Conservation (phyloP, 768 basidiomycete species). For the Termitomyces sp. region DNA sequence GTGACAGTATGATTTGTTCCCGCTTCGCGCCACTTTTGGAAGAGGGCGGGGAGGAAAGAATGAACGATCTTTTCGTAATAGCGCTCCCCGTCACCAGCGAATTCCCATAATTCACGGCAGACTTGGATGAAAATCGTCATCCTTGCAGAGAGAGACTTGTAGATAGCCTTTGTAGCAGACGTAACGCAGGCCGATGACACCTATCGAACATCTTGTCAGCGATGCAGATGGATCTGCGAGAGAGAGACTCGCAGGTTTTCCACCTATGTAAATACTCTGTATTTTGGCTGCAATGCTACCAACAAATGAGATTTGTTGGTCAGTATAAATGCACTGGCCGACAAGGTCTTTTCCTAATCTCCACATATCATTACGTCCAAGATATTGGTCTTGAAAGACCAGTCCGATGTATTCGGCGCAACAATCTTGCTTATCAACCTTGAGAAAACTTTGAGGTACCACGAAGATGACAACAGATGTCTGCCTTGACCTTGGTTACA, state of each 20-base stretch:
- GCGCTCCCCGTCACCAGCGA: slow-evolving; percentile 92
- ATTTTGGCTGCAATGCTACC: slow-evolving; percentile 82
- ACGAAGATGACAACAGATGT: neutral
- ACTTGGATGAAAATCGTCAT: slow-evolving; percentile 95
- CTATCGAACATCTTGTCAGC: slow-evolving; percentile 27
- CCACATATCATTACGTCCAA: slow-evolving; percentile 98
- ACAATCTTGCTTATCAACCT: slow-evolving; percentile 65
- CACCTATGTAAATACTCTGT: slow-evolving; percentile 66
- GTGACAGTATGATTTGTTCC: slow-evolving; percentile 92
- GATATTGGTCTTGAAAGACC: slow-evolving; percentile 90
- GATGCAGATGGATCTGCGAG: neutral
- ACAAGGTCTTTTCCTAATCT: slow-evolving; percentile 77
- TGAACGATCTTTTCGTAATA: slow-evolving; percentile 98
- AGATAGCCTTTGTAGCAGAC: slow-evolving; percentile 80
- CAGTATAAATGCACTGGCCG: slow-evolving; percentile 74
- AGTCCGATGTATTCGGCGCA: slow-evolving; percentile 82
- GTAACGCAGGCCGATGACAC: slow-evolving; percentile 81
- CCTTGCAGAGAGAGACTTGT: slow-evolving; percentile 86
- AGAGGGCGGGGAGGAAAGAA: slow-evolving; percentile 88
- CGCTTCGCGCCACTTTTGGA: slow-evolving; percentile 76
- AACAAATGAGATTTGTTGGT: slow-evolving; percentile 83
- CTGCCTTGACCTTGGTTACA: slow-evolving; percentile 53
- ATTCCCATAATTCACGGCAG: slow-evolving; percentile 94
- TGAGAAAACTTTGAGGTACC: slow-evolving; percentile 9
- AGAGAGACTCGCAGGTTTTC: slow-evolving; percentile 47